Evolutionary conservation across 768 basidiomycete genomes (phyloP), one percentile per base, ranked within the genome.

Genomic region (Hericium rajendrae): DNA sequence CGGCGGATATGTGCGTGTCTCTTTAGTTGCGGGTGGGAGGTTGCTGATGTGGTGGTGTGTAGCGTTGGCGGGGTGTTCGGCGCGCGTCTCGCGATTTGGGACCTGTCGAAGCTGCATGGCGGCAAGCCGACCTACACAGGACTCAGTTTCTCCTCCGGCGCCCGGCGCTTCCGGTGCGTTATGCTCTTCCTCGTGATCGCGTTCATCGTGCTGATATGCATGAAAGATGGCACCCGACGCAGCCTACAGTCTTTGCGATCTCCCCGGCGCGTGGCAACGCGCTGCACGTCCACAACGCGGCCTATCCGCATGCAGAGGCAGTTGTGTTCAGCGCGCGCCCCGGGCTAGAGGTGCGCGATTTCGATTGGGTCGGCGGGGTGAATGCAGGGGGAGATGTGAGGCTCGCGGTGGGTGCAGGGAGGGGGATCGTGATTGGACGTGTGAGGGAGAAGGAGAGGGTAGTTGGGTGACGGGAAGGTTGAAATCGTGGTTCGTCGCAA

Each of bases 11-110:
- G 90, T 90, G 70, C 49, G 82, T 75, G n/a, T n/a, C n/a, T n/a
- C n/a, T n/a, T n/a, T n/a, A n/a, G n/a, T n/a, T n/a, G n/a, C n/a
- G n/a, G n/a, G n/a, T n/a, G n/a, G n/a, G n/a, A n/a, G n/a, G n/a
- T n/a, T n/a, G n/a, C n/a, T n/a, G n/a, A n/a, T n/a, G n/a, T n/a
- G n/a, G n/a, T n/a, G n/a, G 90, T 90, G 70, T 48, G 82, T 75
- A 91, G 90, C 54, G 77, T 92, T 48, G 91, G 91, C 41, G 85
- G 84, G 32, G 80, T 81, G 20, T 90, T 83, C 66, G 86, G 86
- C 9, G 73, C 81, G n/a, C 76, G 74, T 53, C 90, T 88, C 66
- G 78, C 82, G 15, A 67, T 92, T 18, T 92, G 91, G 91, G 85
- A 92, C 66, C 75, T 88, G 54, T 77, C 81, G 12, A 80, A 79